These are phyloP conservation scores for Pholiota microspora DNA, from an alignment of 768 basidiomycete species.

Conservation along the genomic window DNA sequence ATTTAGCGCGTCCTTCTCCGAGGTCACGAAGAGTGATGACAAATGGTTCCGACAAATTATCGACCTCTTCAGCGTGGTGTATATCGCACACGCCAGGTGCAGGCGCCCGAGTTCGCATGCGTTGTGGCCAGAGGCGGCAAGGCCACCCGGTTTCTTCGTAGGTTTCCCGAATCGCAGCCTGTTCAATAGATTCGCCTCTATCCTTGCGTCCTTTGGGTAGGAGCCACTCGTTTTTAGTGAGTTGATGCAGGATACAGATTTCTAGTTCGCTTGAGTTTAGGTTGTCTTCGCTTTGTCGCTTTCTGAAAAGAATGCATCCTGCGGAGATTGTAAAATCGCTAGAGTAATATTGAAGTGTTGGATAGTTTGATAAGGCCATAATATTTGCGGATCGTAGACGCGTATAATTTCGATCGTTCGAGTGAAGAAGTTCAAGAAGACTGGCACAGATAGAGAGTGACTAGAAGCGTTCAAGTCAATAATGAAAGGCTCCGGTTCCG, in stretches of 20 bases:
- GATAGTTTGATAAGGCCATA: conserved; percentile 21
- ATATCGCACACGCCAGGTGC: conserved; percentile 38
- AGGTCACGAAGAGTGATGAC: conserved; percentile 28
- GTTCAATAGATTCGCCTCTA: conserved; percentile 47
- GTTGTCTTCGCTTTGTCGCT: conserved; percentile 1
- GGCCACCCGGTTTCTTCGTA: conserved; percentile 43
- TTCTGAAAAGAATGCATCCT: conserved; percentile 38
- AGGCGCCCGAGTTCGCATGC: conserved; percentile 57
- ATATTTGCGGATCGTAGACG: too few species aligned
- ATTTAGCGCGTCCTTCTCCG: conserved; percentile 25
- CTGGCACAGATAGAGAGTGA: too few species aligned
- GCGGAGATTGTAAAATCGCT: conserved; percentile 39
- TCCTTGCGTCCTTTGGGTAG: conserved; percentile 68
- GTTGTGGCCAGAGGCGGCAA: conserved; percentile 47
- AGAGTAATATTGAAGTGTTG: conserved; percentile 25
- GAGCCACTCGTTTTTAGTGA: conserved; percentile 53
- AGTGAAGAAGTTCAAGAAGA: too few species aligned
- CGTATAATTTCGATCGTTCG: too few species aligned
- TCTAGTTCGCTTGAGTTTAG: conserved; percentile 21
- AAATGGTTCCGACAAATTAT: conserved; percentile 30
- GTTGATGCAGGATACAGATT: conserved; percentile 37
- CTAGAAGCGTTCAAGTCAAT: too few species aligned
- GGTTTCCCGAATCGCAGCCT: conserved; percentile 57
- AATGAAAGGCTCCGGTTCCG: too few species aligned
- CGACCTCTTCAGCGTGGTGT: conserved; percentile 20